These are phyloP conservation scores for Claviceps spartinae DNA, from an alignment of 2,329 filamentous ascomycete species.

Conservation along the genomic window DNA sequence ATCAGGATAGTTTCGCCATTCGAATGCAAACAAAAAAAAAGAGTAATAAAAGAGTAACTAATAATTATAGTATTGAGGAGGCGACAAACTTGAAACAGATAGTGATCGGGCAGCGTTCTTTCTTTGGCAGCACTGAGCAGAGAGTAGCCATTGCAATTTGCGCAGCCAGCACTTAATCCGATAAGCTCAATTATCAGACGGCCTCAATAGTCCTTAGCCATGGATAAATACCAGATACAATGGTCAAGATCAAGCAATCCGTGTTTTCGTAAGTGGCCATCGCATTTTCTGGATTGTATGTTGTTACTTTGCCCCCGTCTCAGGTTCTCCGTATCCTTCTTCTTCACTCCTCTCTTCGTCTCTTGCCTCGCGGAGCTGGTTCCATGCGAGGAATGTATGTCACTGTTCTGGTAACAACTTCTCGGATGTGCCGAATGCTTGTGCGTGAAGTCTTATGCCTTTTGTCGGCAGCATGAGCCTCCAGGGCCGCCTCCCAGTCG, in stretches of 20 bases:
- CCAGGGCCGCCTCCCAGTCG: slow-evolving; percentile 64
- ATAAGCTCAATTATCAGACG: not conserved
- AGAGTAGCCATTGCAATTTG: not conserved
- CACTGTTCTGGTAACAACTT: slow-evolving; percentile 88
- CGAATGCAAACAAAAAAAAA: not conserved
- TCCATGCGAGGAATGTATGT: slow-evolving; percentile 82
- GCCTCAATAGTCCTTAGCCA: not conserved
- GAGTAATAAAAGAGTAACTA: not conserved
- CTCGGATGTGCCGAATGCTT: slow-evolving; percentile 58
- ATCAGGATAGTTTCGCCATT: not conserved
- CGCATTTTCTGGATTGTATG: not conserved
- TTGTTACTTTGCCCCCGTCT: not conserved
- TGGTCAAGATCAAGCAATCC: slow-evolving; percentile 3
- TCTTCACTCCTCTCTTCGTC: slow-evolving; percentile 52
- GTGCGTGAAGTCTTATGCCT: slow-evolving; percentile 45
- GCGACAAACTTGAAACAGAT: not conserved
- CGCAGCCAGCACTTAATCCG: slow-evolving; percentile 1
- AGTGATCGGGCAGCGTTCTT: not conserved
- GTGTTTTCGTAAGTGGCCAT: not conserved
- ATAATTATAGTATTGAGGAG: not conserved
- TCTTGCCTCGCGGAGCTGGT: slow-evolving; percentile 83
- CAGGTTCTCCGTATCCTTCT: too few relatives aligned
- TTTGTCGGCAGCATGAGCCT: slow-evolving; percentile 49
- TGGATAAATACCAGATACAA: slow-evolving; percentile 3
- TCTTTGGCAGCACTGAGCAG: not conserved